phyloP scores from a whole-genome alignment of 345 rosid genomes.

The Citrus medica region DNA sequence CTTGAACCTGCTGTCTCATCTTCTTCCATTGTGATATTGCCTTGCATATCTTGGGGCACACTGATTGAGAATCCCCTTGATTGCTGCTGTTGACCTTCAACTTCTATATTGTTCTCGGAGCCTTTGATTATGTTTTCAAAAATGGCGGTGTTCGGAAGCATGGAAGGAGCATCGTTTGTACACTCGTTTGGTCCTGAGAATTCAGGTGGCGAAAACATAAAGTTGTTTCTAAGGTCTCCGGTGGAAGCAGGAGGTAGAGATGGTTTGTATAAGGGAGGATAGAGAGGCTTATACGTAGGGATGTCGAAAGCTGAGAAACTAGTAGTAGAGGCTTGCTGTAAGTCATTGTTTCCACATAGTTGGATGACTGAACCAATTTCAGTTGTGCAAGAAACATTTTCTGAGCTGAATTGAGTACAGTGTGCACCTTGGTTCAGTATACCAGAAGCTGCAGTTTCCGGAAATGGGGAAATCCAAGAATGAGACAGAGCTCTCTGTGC shows the following conservation, averaged over 20 bases:
- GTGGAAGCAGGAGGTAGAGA: conserved; percentile 22
- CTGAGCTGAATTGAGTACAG: conserved; percentile 35
- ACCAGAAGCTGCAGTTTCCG: conserved; percentile 28
- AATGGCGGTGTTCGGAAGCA: conserved; percentile 25
- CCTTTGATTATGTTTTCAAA: conserved; percentile 15
- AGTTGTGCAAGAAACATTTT: conserved; percentile 49
- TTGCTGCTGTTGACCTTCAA: conserved; percentile 32
- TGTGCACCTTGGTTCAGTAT: conserved; percentile 21
- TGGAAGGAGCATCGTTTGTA: conserved; percentile 24
- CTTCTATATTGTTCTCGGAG: conserved; percentile 18
- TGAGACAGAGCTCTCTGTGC: conserved; percentile 68
- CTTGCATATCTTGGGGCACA: conserved; percentile 37
- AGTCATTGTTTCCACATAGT: conserved; percentile 23
- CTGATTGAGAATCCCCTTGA: conserved; percentile 35
- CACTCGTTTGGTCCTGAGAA: conserved; percentile 24
- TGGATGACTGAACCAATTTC: conserved; percentile 39
- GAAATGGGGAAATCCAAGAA: conserved; percentile 45
- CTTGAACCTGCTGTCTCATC: conserved; percentile 24
- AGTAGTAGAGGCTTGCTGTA: conserved; percentile 26
- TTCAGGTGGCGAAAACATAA: conserved; percentile 35
- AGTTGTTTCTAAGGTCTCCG: conserved; percentile 29
- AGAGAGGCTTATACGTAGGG: conserved; percentile 24
- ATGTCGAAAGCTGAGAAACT: conserved; percentile 29
- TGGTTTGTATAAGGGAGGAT: conserved; percentile 23
- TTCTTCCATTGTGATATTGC: conserved; percentile 12